These are phyloP conservation scores for Suillus sp. DNA, from an alignment of 768 basidiomycete species.

Conservation along the genomic window DNA sequence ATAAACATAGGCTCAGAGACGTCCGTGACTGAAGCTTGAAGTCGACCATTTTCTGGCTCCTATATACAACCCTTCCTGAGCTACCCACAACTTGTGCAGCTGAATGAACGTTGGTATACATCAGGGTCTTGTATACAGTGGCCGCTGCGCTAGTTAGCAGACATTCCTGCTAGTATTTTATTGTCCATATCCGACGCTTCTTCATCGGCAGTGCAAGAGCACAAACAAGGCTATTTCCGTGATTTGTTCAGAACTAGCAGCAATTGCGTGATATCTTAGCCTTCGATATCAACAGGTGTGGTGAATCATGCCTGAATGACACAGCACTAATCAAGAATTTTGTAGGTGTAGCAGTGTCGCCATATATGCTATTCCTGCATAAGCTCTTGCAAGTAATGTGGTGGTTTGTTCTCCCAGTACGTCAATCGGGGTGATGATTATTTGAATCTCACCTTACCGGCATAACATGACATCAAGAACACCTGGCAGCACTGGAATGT, in stretches of 20 bases:
- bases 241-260: constrained; percentile 14
- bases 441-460: constrained; percentile 18
- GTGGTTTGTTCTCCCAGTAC: constrained; percentile 27
- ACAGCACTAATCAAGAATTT: constrained; percentile 20
- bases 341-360: constrained; percentile 17
- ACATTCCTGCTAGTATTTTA: too few relatives aligned
- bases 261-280: constrained; percentile 11
- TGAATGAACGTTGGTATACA: too few relatives aligned
- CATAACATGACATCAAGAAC: constrained; percentile 36
- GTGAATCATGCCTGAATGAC: too few relatives aligned
- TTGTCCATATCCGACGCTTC: too few relatives aligned
- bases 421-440: constrained; percentile 30
- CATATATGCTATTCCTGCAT: constrained; percentile 21
- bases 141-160: too few relatives aligned
- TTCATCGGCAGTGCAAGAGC: too few relatives aligned
- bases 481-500: constrained; percentile 5
- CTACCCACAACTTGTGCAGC: too few relatives aligned
- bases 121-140: too few relatives aligned
- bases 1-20: too few relatives aligned
- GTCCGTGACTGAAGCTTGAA: too few relatives aligned
- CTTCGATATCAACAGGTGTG: not conserved
- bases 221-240: constrained; percentile 6
- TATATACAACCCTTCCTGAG: too few relatives aligned
- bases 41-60: too few relatives aligned
- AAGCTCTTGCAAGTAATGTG: constrained; percentile 8